These are phyloP conservation scores for Penicillium sp. DNA, from an alignment of 2,329 filamentous ascomycete genomes.

Conservation along the genomic window DNA sequence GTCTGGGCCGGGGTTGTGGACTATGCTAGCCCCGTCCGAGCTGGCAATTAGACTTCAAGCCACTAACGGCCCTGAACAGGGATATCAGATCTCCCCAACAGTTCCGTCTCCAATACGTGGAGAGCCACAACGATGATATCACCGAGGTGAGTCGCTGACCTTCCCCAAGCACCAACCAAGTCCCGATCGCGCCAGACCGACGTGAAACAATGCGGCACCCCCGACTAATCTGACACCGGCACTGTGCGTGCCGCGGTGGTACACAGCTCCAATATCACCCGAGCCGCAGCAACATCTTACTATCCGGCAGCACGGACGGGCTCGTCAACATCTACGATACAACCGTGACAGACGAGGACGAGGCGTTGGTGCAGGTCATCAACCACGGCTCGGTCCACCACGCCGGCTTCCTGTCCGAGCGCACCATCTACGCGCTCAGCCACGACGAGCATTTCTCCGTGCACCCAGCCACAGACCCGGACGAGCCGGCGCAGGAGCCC, in stretches of 20 bases:
- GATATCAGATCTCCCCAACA: slow-evolving; percentile 42
- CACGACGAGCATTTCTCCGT: slow-evolving; percentile 62
- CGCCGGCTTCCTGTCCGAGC: slow-evolving; percentile 56
- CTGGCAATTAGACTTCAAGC: too few relatives aligned
- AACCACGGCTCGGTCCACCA: slow-evolving; percentile 63
- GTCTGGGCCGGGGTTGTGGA: too few relatives aligned
- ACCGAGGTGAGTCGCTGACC: slow-evolving; percentile 47
- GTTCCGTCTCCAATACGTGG: slow-evolving; percentile 41
- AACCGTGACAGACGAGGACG: slow-evolving; percentile 57
- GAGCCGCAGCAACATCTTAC: slow-evolving; percentile 50
- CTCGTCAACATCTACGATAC: slow-evolving; percentile 62
- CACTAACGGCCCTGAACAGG: slow-evolving; percentile 37
- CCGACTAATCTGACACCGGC: slow-evolving; percentile 13
- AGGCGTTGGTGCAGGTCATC: slow-evolving; percentile 60
- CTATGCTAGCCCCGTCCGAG: too few relatives aligned
- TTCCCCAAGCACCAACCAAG: not conserved
- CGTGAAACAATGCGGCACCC: not conserved
- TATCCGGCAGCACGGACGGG: slow-evolving; percentile 62
- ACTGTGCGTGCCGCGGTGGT: slow-evolving; percentile 5
- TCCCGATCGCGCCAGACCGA: not conserved
- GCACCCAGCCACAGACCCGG: slow-evolving; percentile 52
- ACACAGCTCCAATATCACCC: slow-evolving; percentile 52
- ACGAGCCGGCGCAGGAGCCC: slow-evolving; percentile 47
- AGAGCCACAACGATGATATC: slow-evolving; percentile 57
- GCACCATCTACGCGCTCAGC: slow-evolving; percentile 57